Conservation (phyloP, 352 stramenopile species). For the Globisporangium paroecandrum region DNA sequence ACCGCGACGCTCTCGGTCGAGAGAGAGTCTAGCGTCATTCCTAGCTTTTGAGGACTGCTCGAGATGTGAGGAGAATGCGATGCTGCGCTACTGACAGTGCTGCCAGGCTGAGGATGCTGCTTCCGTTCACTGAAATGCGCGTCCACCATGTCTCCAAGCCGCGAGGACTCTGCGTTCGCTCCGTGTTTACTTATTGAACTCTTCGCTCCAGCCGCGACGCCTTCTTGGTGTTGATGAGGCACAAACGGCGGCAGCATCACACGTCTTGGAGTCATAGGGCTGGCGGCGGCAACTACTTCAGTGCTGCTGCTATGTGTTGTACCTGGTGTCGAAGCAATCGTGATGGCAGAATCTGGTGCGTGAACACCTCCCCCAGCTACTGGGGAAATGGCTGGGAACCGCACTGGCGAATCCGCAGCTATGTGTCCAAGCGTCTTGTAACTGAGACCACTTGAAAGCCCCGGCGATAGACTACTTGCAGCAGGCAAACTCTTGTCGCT, state of each 20-base stretch:
- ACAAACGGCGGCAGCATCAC: constrained; percentile 26
- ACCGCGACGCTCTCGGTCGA: constrained; percentile 30
- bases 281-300: neutral
- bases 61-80: neutral
- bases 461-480: neutral
- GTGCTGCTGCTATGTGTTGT: neutral
- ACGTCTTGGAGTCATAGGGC: constrained; percentile 8
- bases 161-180: constrained; percentile 8
- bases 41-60: constrained; percentile 3
- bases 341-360: neutral
- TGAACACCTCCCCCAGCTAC: constrained; percentile 3
- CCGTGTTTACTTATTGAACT: neutral
- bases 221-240: constrained; percentile 1
- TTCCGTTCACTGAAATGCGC: constrained; percentile 40
- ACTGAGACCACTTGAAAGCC: neutral
- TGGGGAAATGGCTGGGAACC: constrained; percentile 32
- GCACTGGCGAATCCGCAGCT: constrained; percentile 15
- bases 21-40: constrained; percentile 8
- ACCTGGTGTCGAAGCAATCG: neutral
- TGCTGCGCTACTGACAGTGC: neutral
- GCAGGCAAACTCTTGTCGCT: neutral
- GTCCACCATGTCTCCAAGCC: constrained; percentile 41
- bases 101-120: constrained; percentile 17
- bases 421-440: constrained; percentile 7
- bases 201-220: neutral